Base-by-base conservation (phyloP, 257 asterid genomes). In the Parsonsia alboflavescens region DNA sequence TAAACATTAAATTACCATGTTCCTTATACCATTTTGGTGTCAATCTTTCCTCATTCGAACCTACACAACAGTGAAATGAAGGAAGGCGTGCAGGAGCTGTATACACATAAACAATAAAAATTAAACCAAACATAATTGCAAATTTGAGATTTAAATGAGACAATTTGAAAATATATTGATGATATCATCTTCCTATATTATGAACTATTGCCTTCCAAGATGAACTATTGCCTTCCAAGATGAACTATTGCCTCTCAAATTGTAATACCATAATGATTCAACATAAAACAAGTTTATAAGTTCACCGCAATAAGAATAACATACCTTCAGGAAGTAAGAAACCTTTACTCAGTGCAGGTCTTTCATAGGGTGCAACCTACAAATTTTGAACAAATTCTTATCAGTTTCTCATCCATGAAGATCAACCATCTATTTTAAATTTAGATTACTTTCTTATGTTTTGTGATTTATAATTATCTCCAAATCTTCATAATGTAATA, bases 261-360 rank as follows among this genome's bases (percentile, higher is more conserved):
- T n/a, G n/a, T n/a, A n/a, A n/a, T n/a, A n/a, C n/a, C n/a, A n/a
- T n/a, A n/a, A n/a, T n/a, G n/a, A n/a, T n/a, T n/a, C n/a, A n/a
- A n/a, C n/a, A n/a, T n/a, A n/a, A n/a, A n/a, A n/a, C n/a, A n/a
- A n/a, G n/a, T n/a, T n/a, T n/a, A n/a, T n/a, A n/a, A n/a, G n/a
- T n/a, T n/a, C 39, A 33, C 3, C 39, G 3, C 3, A 3, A 33
- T 33, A 33, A 1, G 39, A 1, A 33, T 3, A 58, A 54, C 41
- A 75, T 88, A 93, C 98, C 97, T 88, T 93, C 96, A 70, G 97
- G 98, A 77, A 93, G 91, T 75, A 93, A 79, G 78, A 86, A 93
- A 11, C 98, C 97, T 85, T 93, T 90, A 86, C 98, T 93, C 80
- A 93, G 76, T 73, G 95, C 98, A 74, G 97, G 98, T 79, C 96